Conservation (phyloP, 768 basidiomycete genomes). For the Pholiota microspora region DNA sequence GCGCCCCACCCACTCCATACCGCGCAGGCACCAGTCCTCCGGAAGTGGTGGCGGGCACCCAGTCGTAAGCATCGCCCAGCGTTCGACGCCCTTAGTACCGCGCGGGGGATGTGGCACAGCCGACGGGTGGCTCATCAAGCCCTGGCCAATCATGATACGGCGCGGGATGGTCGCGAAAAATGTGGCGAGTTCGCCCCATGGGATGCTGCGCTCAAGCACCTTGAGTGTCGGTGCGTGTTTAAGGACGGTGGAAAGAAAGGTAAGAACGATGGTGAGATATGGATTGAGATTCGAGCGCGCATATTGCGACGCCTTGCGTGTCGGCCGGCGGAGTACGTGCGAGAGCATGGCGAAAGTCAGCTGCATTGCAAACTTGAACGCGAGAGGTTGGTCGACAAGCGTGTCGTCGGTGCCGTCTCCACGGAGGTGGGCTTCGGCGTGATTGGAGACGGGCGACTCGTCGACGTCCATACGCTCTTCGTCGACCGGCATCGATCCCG, state of each 20-base stretch:
- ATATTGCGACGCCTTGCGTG: slow-evolving; percentile 57
- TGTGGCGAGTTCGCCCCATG: slow-evolving; percentile 73
- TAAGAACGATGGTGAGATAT: slow-evolving; percentile 82
- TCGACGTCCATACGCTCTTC: slow-evolving; percentile 43
- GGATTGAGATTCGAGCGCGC: slow-evolving; percentile 68
- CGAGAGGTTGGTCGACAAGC: slow-evolving; percentile 48
- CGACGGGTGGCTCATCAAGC: slow-evolving; percentile 28
- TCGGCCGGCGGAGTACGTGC: slow-evolving; percentile 63
- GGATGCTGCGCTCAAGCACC: slow-evolving; percentile 73
- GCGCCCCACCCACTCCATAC: slow-evolving; percentile 95
- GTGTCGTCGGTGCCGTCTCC: slow-evolving; percentile 20
- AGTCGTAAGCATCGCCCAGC: slow-evolving; percentile 67
- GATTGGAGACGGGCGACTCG: slow-evolving; percentile 30
- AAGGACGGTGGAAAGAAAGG: slow-evolving; percentile 79
- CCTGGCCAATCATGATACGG: slow-evolving; percentile 46
- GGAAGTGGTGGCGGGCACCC: slow-evolving; percentile 71
- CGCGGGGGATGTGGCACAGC: slow-evolving; percentile 8
- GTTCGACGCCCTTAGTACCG: slow-evolving; percentile 35
- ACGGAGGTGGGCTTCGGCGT: slow-evolving; percentile 25
- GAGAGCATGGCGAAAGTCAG: slow-evolving; percentile 79
- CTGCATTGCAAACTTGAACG: slow-evolving; percentile 74
- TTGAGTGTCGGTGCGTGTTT: slow-evolving; percentile 61
- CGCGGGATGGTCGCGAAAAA: slow-evolving; percentile 64
- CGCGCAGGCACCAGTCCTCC: slow-evolving; percentile 95
- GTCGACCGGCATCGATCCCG: slow-evolving; percentile 37